Base-by-base conservation (phyloP, 306 rosid species). In the Purshia tridentata region DNA sequence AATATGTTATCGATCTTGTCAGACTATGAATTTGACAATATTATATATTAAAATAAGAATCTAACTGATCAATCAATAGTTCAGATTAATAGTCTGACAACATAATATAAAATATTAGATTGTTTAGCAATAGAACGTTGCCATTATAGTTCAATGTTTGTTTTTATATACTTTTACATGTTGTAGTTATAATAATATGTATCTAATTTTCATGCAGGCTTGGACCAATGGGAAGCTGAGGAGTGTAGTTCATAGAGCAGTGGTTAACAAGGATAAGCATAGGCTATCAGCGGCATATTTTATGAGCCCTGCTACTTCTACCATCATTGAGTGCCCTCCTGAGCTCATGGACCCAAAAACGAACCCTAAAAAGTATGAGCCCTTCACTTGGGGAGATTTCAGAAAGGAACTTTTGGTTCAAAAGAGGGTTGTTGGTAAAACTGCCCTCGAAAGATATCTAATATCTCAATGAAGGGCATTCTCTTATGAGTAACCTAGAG, bases 241-340 rank as follows among this genome's bases (percentile, higher is more conserved):
- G 74, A 69, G 74, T 19, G 62, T 69, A 19, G 64, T 69, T 63
- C 74, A 69, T 4, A 69, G 74, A 41, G 74, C 74, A 40, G 74
- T 69, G 16, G 64, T 69, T 8, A 69, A 69, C 74, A 69, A 53
- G 74, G 74, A 69, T 51, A 69, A 40, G 74, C 40, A 69, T 40
- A 53, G 74, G 51, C 74, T 69, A 69, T 69, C 74, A 6, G 74
- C 63, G 12, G 74, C 74, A n/a, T 69, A 69, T 53, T 69, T 69
- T 63, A 69, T 69, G 64, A 69, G 74, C 64, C 74, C 74, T 6
- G 5, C 40, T 18, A 47, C 22, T 9, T 42, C 29, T 20, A 22
- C 55, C n/a, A n/a, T 58, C n/a, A 44, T 70, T 44, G 65, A 70
- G 54, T 22, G 55, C 65, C 45, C 65, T 22, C 65, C 42, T 4